Percentiles rank a stretch among this genome's conserved stretches.
Conservation (phyloP, 208 protist species). For the Lotmaria passim region DNA sequence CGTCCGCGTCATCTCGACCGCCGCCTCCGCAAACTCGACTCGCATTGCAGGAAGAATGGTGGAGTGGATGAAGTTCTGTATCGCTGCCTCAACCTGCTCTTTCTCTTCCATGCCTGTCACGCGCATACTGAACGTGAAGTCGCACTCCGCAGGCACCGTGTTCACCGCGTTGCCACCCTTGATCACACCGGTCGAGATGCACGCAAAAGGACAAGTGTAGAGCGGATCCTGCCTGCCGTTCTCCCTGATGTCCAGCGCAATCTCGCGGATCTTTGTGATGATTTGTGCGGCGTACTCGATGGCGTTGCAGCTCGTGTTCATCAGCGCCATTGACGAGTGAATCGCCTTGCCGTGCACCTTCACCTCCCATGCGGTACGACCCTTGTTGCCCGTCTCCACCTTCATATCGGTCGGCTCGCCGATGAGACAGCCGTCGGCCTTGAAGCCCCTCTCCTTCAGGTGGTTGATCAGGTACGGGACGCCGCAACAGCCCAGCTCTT, state of each 20-base stretch:
- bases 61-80: constrained; percentile 36
- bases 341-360: constrained; percentile 51
- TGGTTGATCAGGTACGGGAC: constrained; percentile 41
- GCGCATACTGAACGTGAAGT: constrained; percentile 47
- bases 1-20: constrained; percentile 18
- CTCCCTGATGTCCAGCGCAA: constrained; percentile 38
- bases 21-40: constrained; percentile 33
- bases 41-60: constrained; percentile 36
- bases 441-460: constrained; percentile 37
- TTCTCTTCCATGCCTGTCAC: constrained; percentile 19
- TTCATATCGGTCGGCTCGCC: constrained; percentile 12
- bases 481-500: constrained; percentile 46
- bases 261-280: constrained; percentile 41
- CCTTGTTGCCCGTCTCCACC: constrained; percentile 16
- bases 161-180: constrained; percentile 50
- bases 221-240: constrained; percentile 25
- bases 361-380: constrained; percentile 23
- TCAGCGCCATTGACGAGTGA: no score
- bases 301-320: no score
- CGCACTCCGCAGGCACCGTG: constrained; percentile 49
- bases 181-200: constrained; percentile 43
- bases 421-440: constrained; percentile 33
- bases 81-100: constrained; percentile 18
- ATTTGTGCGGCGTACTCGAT: no score
- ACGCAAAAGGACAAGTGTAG: constrained; percentile 33